phyloP scores from a whole-genome alignment of 306 rosid species.

The Cyclanthera cordifolia region DNA sequence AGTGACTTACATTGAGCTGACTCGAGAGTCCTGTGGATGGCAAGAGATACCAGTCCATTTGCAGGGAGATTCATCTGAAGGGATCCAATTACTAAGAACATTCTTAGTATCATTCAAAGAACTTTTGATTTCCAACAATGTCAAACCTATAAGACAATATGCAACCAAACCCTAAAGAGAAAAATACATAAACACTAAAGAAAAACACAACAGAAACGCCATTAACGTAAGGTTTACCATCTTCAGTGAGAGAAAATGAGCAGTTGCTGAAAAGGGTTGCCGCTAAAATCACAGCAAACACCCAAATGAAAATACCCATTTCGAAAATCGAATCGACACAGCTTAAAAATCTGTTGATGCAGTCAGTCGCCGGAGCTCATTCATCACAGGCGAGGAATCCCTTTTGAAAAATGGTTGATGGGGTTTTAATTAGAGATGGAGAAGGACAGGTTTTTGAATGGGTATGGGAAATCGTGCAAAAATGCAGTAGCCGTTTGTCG shows the following conservation, averaged over 20 bases:
- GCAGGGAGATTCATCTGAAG: slow-evolving; percentile 70
- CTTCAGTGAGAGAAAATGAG: slow-evolving; percentile 57
- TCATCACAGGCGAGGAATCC: neutral
- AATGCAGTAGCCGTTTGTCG: slow-evolving; percentile 14
- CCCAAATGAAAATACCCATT: slow-evolving; percentile 31
- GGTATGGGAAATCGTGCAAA: slow-evolving; percentile 5
- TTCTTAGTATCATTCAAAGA: slow-evolving; percentile 57
- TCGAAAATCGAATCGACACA: slow-evolving; percentile 2
- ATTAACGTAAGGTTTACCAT: slow-evolving; percentile 39
- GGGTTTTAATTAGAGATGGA: neutral
- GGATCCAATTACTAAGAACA: slow-evolving; percentile 62
- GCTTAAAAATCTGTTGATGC: neutral
- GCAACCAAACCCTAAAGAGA: neutral
- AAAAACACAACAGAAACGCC: neutral
- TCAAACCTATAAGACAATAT: slow-evolving; percentile 33
- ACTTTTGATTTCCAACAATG: slow-evolving; percentile 68
- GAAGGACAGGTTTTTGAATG: slow-evolving; percentile 1
- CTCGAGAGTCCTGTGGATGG: slow-evolving; percentile 59
- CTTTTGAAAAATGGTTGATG: neutral
- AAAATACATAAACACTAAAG: neutral
- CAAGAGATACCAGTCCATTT: slow-evolving; percentile 88
- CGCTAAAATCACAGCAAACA: slow-evolving; percentile 25
- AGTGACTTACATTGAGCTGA: slow-evolving; percentile 52
- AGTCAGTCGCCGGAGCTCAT: neutral
- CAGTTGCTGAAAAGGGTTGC: slow-evolving; percentile 22